Evolutionary conservation across 31 red algal genomes (phyloP).

Genomic region (Porphyra umbilicalis): DNA sequence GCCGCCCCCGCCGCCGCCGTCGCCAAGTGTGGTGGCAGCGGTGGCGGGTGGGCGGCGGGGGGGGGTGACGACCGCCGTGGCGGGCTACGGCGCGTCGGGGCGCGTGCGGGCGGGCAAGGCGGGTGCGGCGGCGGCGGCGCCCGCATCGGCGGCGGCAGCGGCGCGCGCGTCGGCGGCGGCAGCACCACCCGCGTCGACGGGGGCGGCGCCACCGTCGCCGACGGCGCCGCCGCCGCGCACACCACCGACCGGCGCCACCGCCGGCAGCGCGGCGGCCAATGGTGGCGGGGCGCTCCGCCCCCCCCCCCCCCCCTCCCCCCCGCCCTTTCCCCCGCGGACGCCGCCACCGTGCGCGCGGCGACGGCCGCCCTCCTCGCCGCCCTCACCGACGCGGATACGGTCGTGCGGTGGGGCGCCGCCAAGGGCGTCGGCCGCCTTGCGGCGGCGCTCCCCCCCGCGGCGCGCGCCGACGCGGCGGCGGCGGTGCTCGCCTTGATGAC

Average conservation of each 20-base stretch:
- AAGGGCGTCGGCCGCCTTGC: conserved; percentile 64
- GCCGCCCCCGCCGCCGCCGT: not conserved
- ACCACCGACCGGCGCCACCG: not conserved
- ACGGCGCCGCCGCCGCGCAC: not conserved
- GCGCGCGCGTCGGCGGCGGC: not conserved
- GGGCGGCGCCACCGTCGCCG: not conserved
- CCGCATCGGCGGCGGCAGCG: too few species aligned
- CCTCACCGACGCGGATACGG: conserved; percentile 59
- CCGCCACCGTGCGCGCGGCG: conserved; percentile 13
- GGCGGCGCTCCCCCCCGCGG: conserved; percentile 28
- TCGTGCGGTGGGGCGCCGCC: conserved; percentile 74
- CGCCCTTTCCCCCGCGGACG: not conserved
- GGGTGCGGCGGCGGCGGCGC: not conserved
- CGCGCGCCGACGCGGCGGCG: conserved; percentile 34
- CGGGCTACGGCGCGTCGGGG: not conserved
- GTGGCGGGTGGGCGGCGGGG: not conserved
- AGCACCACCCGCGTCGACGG: too few species aligned
- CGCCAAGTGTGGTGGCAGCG: not conserved
- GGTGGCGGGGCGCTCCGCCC: not conserved
- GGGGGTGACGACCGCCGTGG: not conserved
- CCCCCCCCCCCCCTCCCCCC: not conserved
- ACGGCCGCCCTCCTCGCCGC: conserved; percentile 39
- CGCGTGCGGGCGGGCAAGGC: not conserved
- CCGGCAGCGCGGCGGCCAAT: conserved; percentile 6
- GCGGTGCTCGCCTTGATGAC: conserved; percentile 24